A percentile compares a stretch with the other conserved stretches of the same genome.
Conservation (phyloP, 169 alveolate species). For the Plasmodium relictum region DNA sequence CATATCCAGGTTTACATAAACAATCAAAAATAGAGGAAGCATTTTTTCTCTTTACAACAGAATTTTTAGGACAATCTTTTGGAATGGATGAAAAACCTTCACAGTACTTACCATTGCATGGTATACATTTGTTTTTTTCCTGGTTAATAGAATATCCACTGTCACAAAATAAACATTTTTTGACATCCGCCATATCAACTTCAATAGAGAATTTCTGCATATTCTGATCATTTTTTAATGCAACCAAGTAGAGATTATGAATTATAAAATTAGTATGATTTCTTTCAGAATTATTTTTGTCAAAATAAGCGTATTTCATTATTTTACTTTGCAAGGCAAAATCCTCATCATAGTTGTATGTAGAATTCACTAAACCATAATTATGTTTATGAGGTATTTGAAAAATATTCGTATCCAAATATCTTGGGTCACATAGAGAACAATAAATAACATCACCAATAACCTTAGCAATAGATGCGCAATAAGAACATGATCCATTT, state of each 20-base stretch:
- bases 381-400: constrained; percentile 26
- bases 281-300: neutral
- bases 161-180: constrained; percentile 80
- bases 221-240: neutral
- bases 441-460: constrained; percentile 47
- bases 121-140: constrained; percentile 76
- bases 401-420: constrained; percentile 27
- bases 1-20: constrained; percentile 75
- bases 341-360: constrained; percentile 53
- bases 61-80: constrained; percentile 80
- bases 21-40: constrained; percentile 71
- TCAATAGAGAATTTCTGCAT: constrained; percentile 72
- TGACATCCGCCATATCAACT: constrained; percentile 66
- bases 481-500: constrained; percentile 33
- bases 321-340: constrained; percentile 19
- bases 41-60: constrained; percentile 30
- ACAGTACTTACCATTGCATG: constrained; percentile 81
- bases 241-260: neutral
- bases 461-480: constrained; percentile 71
- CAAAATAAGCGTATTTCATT: constrained; percentile 46
- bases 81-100: constrained; percentile 80
- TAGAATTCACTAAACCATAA: constrained; percentile 48
- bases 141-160: constrained; percentile 78
- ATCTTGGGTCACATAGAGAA: constrained; percentile 43
- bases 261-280: constrained; percentile 6